phyloP scores from a whole-genome alignment of 768 basidiomycete genomes.

The Tylopilus plumbeoviolaceoides region DNA sequence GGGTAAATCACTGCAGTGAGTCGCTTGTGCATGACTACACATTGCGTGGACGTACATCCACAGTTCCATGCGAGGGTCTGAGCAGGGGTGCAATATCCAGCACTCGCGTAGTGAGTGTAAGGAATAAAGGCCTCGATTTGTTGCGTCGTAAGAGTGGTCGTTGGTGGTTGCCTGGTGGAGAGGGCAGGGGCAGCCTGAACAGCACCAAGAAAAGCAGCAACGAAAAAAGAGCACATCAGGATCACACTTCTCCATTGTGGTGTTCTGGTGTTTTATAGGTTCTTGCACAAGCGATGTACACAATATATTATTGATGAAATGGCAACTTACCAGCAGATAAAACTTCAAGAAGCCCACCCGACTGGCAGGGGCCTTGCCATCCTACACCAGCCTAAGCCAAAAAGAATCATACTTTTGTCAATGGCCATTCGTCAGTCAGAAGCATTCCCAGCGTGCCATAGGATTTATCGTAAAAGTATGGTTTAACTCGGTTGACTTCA shows the following conservation, averaged over 20 bases:
- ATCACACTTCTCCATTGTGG: background rate
- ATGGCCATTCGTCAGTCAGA: too few species aligned
- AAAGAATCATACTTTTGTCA: too few species aligned
- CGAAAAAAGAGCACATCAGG: slow-evolving; percentile 19
- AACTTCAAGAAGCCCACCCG: too few species aligned
- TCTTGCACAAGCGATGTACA: too few species aligned
- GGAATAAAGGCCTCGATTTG: slow-evolving; percentile 43
- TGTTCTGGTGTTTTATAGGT: background rate
- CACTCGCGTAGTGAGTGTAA: slow-evolving; percentile 47
- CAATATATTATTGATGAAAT: too few species aligned
- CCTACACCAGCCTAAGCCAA: too few species aligned
- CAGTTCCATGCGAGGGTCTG: slow-evolving; percentile 48
- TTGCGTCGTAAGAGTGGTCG: slow-evolving; percentile 31
- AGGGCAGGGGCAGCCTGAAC: slow-evolving; percentile 26
- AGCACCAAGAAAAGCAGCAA: slow-evolving; percentile 14
- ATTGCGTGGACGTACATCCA: slow-evolving; percentile 39
- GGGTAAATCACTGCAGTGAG: background rate
- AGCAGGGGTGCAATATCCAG: slow-evolving; percentile 45
- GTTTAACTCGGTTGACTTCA: too few species aligned
- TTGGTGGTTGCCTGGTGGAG: slow-evolving; percentile 35
- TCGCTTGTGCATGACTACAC: background rate
- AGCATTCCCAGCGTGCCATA: too few species aligned
- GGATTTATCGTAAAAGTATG: too few species aligned
- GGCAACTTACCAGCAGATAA: too few species aligned
- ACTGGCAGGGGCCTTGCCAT: too few species aligned